phyloP scores from a whole-genome alignment of 2,329 filamentous ascomycete species.

The Ophiosphaerella korrae region DNA sequence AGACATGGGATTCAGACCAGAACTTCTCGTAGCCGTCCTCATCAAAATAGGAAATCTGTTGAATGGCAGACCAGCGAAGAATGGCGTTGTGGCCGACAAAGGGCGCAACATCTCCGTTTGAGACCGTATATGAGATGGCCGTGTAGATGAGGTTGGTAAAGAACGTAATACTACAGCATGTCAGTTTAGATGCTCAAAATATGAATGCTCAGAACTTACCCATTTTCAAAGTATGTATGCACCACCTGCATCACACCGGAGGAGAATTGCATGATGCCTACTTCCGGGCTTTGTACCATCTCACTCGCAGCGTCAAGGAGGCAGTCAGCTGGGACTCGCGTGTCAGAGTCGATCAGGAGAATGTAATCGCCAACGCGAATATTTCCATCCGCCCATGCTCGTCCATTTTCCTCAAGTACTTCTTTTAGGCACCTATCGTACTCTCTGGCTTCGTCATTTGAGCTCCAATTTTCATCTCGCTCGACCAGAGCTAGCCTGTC shows the following conservation, averaged over 20 bases:
- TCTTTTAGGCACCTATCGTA: constrained; percentile 58
- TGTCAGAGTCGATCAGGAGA: constrained; percentile 59
- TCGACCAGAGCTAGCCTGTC: constrained; percentile 55
- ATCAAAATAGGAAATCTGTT: constrained; percentile 58
- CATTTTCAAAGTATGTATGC: constrained; percentile 74
- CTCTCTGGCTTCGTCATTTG: constrained; percentile 46
- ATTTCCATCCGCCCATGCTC: constrained; percentile 79
- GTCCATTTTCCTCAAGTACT: constrained; percentile 69
- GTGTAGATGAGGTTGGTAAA: constrained; percentile 81
- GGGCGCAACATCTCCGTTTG: constrained; percentile 72
- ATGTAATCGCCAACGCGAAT: constrained; percentile 87
- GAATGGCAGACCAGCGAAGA: constrained; percentile 70
- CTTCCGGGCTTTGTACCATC: constrained; percentile 79
- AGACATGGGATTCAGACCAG: constrained; percentile 78
- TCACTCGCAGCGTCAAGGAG: constrained; percentile 79
- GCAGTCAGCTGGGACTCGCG: constrained; percentile 67
- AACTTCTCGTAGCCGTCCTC: constrained; percentile 61
- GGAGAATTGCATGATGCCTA: constrained; percentile 77
- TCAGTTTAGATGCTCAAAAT: background rate
- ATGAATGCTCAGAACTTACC: background rate
- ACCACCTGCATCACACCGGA: constrained; percentile 75
- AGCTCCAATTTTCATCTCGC: constrained; percentile 30
- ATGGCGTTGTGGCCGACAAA: constrained; percentile 82
- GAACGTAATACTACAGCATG: constrained; percentile 64
- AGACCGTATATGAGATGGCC: constrained; percentile 71